Evolutionary conservation across 2,329 filamentous ascomycete species (phyloP), one percentile per base, ranked within the genome.

Genomic region (Cladosporium austrohemisphaericum): DNA sequence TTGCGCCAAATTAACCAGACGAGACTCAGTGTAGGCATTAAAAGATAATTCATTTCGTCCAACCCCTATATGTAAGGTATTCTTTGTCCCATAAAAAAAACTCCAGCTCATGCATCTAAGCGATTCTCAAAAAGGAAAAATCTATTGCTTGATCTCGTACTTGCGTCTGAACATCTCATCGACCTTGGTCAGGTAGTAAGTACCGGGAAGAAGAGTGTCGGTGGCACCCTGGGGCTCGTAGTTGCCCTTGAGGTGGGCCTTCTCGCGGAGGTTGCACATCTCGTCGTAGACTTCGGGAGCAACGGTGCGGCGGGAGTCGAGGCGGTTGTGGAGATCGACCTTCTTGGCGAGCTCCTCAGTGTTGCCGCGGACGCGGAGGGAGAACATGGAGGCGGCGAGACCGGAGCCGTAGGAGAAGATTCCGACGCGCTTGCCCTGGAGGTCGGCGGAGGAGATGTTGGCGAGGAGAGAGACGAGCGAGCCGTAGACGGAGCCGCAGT

Each of bases 401-500:
- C 75, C 76, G 53, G 69, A 74, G 57, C 75, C 75, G 62, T 76
- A 77, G 57, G 71, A 75, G 70, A 77, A 77, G 55, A 77, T 68
- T 45, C 67, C 72, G 52, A 77, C 64, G 49, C 73, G 71, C 70
- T 76, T 76, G 63, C 72, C 74, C 57, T 71, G 67, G n/a, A 75
- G 60, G 16, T 69, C 65, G 43, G 69, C 65, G 55, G 66, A 71
- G 57, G 65, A 61, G 33, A 76, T 60, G 59, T 76, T 76, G 63
- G 67, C 58, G 51, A 77, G 55, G 51, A 77, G 60, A 43, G 72
- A 74, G 60, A 68, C 68, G 51, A 77, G 67, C 55, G 72, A 74
- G 51, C 67, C 70, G 65, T 76, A 77, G 46, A 77, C 74, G 52
- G 71, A 75, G 23, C 71, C 74, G 55, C 70, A 74, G 71, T 77